These are phyloP conservation scores for Tephrocybe sp. DNA, from an alignment of 768 basidiomycete species.

Conservation along the genomic window DNA sequence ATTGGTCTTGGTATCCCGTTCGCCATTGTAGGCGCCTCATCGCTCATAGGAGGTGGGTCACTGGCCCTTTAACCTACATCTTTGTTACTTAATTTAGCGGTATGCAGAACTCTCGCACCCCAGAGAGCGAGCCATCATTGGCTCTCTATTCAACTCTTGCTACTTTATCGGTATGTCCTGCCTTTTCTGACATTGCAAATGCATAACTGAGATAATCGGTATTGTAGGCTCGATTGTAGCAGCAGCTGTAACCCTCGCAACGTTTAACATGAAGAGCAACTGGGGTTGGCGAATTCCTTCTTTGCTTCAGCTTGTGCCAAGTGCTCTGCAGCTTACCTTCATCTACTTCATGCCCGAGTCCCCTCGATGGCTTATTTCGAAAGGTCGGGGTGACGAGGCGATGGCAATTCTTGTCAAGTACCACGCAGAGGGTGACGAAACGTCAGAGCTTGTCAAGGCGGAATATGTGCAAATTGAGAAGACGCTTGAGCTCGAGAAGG, in stretches of 20 bases:
- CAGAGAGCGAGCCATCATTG: constrained; percentile 63
- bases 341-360: constrained; percentile 62
- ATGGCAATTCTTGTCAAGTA: constrained; percentile 48
- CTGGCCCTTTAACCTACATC: neutral
- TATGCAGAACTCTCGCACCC: constrained; percentile 59
- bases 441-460: constrained; percentile 53
- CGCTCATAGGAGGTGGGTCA: constrained; percentile 50
- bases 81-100: too few species aligned
- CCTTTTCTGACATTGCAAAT: neutral
- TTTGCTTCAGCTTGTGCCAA: constrained; percentile 52
- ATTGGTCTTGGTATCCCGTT: constrained; percentile 61
- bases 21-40: constrained; percentile 62
- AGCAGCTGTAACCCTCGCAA: constrained; percentile 59
- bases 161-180: constrained; percentile 48
- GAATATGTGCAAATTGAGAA: constrained; percentile 56
- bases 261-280: constrained; percentile 52
- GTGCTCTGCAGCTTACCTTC: constrained; percentile 50
- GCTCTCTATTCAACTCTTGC: constrained; percentile 60
- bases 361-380: constrained; percentile 61
- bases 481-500: constrained; percentile 50
- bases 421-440: constrained; percentile 55
- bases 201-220: too few species aligned
- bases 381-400: constrained; percentile 49
- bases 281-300: constrained; percentile 75
- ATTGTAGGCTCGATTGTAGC: constrained; percentile 52